Evolutionary conservation across 2,329 filamentous ascomycete genomes (phyloP), one percentile per base, ranked within the genome.

Genomic region (Lanzia echinophila): DNA sequence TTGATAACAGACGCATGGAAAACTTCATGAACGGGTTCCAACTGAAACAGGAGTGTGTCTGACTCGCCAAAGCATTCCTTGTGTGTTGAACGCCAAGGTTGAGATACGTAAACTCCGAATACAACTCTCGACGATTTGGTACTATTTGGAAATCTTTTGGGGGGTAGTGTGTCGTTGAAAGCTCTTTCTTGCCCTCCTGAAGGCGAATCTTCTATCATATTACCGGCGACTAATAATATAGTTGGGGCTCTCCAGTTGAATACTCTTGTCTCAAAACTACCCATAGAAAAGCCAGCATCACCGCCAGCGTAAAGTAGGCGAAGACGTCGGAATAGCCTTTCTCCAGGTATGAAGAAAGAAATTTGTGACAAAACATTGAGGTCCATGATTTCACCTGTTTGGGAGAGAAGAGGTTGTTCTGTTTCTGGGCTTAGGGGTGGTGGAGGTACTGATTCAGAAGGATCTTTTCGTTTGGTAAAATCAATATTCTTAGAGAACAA

Each of bases 181-280:
- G 72, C 67, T 2, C 73, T 70, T 61, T 83, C 79, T 45, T 77
- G 76, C 0, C 80, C 78, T 13, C 75, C 72, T 12, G 70, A 68
- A 1, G 76, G 72, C 39, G 69, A 65, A 19, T 78, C 71, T 2
- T 73, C 68, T 6, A 90, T 73, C 6, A 84, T 76, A 3, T 77
- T 80, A 19, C 87, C 87, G 19, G 80, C 79, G 1, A 90, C 82
- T 1, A 90, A 75, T 11, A 90, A 73, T 17, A 90, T 79, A 0
- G 87, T 88, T 0, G 87, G 87, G 0, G 86, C 86, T 41, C 80
- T 76, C 86, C 87, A 90, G 66, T 90, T 87, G 70, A 90, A 87
- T 2, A 88, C 83, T 61, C 83, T 84, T 19, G 83, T 79, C 65
- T 89, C 84, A 58, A 90, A 89, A 53, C 83, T 85, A 20, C 86